Conservation (phyloP, 1,284 basidiomycete genomes). For the Puccinia hordei region DNA sequence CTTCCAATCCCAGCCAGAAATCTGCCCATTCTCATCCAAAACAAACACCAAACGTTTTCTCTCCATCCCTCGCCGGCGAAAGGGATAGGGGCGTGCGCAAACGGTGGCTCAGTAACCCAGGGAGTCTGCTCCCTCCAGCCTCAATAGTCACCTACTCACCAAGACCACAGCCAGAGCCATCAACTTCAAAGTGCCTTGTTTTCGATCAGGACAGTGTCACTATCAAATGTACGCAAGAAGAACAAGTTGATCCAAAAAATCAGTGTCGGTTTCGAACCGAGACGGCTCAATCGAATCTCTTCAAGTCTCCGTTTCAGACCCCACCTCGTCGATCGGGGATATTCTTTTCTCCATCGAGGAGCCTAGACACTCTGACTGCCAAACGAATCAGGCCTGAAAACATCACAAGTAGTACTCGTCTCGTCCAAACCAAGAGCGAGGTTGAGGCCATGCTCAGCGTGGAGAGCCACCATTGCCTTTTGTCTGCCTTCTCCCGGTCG, state of each 20-base stretch:
- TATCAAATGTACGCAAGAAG: neutral
- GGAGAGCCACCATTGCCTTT: conserved; percentile 1
- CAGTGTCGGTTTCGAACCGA: neutral
- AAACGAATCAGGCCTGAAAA: conserved; percentile 6
- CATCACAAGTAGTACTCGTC: neutral
- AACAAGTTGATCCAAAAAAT: neutral
- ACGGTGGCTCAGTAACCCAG: conserved; percentile 19
- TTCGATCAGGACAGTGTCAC: neutral
- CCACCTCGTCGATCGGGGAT: neutral
- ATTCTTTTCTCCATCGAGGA: conserved; percentile 17
- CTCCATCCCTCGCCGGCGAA: conserved; percentile 18
- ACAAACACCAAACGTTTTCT: neutral
- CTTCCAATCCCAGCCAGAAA: neutral
- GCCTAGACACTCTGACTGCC: neutral
- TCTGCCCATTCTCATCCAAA: neutral
- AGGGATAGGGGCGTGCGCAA: conserved; percentile 18
- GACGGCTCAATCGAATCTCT: neutral
- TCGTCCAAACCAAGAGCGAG: neutral
- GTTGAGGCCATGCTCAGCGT: neutral
- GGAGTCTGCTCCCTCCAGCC: neutral
- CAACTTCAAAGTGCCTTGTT: neutral
- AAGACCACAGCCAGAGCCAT: neutral
- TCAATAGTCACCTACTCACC: neutral
- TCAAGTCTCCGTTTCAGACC: neutral
- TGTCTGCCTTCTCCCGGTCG: neutral